phyloP scores from a whole-genome alignment of 2,329 filamentous ascomycete species.

The Annulohypoxylon truncatum region DNA sequence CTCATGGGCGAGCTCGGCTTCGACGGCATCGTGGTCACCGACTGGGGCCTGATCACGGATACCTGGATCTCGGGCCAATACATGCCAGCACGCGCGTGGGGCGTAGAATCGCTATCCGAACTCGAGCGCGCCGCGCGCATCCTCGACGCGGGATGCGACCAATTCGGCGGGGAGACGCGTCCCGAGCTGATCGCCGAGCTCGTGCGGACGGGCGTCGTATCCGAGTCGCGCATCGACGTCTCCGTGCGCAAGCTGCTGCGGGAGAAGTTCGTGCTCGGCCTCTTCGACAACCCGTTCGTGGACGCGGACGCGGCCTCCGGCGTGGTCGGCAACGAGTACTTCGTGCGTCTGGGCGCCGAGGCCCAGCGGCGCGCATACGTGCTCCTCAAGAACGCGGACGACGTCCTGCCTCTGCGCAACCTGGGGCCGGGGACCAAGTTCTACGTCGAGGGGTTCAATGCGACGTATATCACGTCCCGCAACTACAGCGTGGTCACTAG shows the following conservation, averaged over 20 bases:
- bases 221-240: slow-evolving; percentile 58
- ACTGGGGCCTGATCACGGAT: slow-evolving; percentile 65
- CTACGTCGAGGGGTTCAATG: slow-evolving; percentile 46
- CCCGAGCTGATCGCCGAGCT: slow-evolving; percentile 62
- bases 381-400: slow-evolving; percentile 42
- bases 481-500: slow-evolving; percentile 50
- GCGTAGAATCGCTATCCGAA: slow-evolving; percentile 58
- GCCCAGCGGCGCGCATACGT: slow-evolving; percentile 49
- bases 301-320: slow-evolving; percentile 56
- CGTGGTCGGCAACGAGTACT: slow-evolving; percentile 59
- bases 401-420: slow-evolving; percentile 32
- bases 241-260: slow-evolving; percentile 59
- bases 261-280: slow-evolving; percentile 63
- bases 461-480: slow-evolving; percentile 48
- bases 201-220: slow-evolving; percentile 54
- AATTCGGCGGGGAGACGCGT: slow-evolving; percentile 62
- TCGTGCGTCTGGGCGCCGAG: slow-evolving; percentile 52
- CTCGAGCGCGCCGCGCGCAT: slow-evolving; percentile 57
- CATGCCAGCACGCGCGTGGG: slow-evolving; percentile 63
- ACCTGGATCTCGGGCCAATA: slow-evolving; percentile 55
- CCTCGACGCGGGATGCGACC: slow-evolving; percentile 63
- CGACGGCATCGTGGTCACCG: slow-evolving; percentile 62
- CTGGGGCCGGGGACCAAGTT: slow-evolving; percentile 29
- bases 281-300: slow-evolving; percentile 64
- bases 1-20: slow-evolving; percentile 61